Percentiles rank a stretch among this genome's conserved stretches.
Conservation (phyloP, 768 basidiomycete species). For the Naganishia antarctica region DNA sequence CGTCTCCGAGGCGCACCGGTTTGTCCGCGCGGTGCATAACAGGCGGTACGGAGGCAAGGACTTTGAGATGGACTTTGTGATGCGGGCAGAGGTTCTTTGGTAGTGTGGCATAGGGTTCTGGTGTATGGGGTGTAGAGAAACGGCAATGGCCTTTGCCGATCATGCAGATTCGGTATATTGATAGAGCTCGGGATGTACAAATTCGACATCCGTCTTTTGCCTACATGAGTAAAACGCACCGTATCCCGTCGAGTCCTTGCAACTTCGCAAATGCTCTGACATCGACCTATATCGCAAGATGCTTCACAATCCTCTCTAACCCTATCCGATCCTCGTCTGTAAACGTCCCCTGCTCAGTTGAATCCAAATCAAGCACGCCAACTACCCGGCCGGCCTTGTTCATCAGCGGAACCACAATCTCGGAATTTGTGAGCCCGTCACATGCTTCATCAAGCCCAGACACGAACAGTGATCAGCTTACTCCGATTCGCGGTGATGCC, state of each 20-base stretch:
- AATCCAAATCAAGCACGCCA: constrained; percentile 76
- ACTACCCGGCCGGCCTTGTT: constrained; percentile 45
- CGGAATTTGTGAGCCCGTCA: constrained; percentile 82
- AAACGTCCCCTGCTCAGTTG: constrained; percentile 66
- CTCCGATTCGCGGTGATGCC: neutral
- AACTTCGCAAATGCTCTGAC: too few relatives aligned
- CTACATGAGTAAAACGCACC: too few relatives aligned
- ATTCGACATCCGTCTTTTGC: too few relatives aligned
- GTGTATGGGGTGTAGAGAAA: neutral
- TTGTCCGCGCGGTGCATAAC: constrained; percentile 6
- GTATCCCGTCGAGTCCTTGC: neutral
- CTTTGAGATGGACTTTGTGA: constrained; percentile 5
- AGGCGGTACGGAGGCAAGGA: neutral
- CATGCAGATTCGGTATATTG: too few relatives aligned
- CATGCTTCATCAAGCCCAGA: constrained; percentile 54
- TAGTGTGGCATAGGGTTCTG: neutral
- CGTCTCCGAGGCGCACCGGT: constrained; percentile 12
- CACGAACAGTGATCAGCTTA: neutral
- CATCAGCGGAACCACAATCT: constrained; percentile 74
- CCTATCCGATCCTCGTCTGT: constrained; percentile 71
- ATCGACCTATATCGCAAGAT: constrained; percentile 53
- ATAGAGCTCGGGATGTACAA: too few relatives aligned
- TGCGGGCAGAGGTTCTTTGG: constrained; percentile 15
- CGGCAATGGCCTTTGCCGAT: neutral
- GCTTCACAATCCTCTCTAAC: constrained; percentile 64